These are phyloP conservation scores for Mucuna pruriens DNA, from an alignment of 306 rosid genomes.

Conservation along the genomic window DNA sequence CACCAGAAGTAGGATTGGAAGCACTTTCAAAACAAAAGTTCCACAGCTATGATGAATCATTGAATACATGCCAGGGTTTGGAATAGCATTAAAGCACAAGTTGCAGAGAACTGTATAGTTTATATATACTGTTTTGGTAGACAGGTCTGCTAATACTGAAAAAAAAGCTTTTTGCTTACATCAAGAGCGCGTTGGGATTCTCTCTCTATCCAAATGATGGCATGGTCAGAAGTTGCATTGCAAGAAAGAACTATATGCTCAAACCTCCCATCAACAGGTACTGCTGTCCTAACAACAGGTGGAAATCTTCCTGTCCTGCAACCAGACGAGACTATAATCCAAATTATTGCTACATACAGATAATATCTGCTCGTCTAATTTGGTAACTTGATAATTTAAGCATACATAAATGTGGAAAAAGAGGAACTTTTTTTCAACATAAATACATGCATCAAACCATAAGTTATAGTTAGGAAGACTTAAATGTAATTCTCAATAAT, in stretches of 20 bases:
- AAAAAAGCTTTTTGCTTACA: conserved; percentile 61
- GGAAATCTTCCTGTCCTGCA: conserved; percentile 89
- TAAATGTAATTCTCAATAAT: not conserved
- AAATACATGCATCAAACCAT: conserved; percentile 1
- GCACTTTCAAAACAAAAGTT: not conserved
- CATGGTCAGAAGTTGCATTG: conserved; percentile 85
- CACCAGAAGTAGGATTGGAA: not conserved
- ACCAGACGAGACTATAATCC: conserved; percentile 40
- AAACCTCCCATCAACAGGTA: conserved; percentile 97
- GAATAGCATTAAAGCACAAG: not conserved
- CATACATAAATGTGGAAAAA: not conserved
- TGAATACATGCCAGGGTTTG: conserved; percentile 14
- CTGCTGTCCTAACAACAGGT: conserved; percentile 94
- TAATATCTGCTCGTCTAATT: conserved; percentile 6
- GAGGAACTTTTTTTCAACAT: not conserved
- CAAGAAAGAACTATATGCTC: conserved; percentile 94
- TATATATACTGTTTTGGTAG: not conserved
- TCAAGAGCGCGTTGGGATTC: conserved; percentile 80
- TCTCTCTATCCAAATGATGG: conserved; percentile 89
- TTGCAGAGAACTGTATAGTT: not conserved
- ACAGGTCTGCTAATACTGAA: conserved; percentile 6
- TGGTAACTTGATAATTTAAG: conserved; percentile 2
- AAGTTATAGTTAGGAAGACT: not conserved
- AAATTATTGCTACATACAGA: conserved; percentile 25
- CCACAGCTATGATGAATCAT: not conserved